These are phyloP conservation scores for Gracilariopsis chorda DNA, from an alignment of 23 red algal genomes.

Conservation along the genomic window DNA sequence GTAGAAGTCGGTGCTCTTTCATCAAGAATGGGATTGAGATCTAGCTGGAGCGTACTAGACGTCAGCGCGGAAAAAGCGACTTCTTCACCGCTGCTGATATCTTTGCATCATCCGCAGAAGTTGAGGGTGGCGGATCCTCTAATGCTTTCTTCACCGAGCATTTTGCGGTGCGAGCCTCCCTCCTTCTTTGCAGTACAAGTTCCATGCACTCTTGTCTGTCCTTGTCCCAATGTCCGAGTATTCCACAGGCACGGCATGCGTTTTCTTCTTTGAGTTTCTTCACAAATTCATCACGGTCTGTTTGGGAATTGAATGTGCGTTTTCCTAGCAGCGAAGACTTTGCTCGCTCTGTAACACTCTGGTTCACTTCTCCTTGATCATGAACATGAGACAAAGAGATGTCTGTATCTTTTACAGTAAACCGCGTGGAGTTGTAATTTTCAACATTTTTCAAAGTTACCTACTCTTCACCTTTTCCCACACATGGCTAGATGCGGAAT, in stretches of 20 bases:
- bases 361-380: not conserved
- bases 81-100: too few relatives aligned
- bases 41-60: not conserved
- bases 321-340: not conserved
- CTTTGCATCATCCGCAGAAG: too few relatives aligned
- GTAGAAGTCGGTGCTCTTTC: conserved; percentile 35
- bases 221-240: not conserved
- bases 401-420: not conserved
- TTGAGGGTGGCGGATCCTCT: too few relatives aligned
- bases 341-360: too few relatives aligned
- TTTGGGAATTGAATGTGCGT: not conserved
- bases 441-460: too few relatives aligned
- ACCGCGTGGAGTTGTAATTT: too few relatives aligned
- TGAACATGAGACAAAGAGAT: not conserved
- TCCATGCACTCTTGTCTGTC: not conserved
- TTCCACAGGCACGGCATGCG: not conserved
- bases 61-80: conserved; percentile 11
- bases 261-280: not conserved
- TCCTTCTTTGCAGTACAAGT: too few relatives aligned
- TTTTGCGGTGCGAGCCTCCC: too few relatives aligned
- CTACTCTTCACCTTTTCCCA: too few relatives aligned
- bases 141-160: too few relatives aligned
- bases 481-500: not conserved
- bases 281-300: not conserved
- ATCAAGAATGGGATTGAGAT: conserved; percentile 49